Conservation (phyloP, 2,329 filamentous ascomycete species). For the Cladosporium sp. region DNA sequence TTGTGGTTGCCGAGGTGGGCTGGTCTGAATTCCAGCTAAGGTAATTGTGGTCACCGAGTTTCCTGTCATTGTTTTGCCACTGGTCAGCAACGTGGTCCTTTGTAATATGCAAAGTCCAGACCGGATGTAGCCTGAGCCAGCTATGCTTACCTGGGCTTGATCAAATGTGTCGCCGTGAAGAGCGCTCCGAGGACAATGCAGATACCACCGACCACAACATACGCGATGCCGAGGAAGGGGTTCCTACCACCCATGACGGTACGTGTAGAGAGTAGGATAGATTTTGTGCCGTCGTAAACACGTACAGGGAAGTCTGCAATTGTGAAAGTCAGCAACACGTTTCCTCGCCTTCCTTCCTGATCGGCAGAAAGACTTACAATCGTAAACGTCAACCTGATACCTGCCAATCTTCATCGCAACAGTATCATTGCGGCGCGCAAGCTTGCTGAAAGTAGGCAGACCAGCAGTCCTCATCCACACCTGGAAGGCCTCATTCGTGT, state of each 20-base stretch:
- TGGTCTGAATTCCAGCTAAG: conserved; percentile 86
- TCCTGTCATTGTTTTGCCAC: conserved; percentile 50
- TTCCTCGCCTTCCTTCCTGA: not conserved
- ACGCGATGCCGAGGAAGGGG: conserved; percentile 92
- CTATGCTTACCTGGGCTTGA: conserved; percentile 72
- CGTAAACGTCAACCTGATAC: conserved; percentile 72
- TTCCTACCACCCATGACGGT: conserved; percentile 95
- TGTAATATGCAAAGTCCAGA: not conserved
- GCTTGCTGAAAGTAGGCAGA: conserved; percentile 88
- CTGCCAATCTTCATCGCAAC: conserved; percentile 62
- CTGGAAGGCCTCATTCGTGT: conserved; percentile 79
- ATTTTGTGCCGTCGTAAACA: conserved; percentile 80
- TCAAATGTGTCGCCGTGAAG: conserved; percentile 85
- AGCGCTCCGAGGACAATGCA: conserved; percentile 84
- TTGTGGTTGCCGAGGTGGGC: conserved; percentile 52
- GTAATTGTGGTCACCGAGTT: conserved; percentile 97
- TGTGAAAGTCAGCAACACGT: not conserved
- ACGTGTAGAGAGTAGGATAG: conserved; percentile 80
- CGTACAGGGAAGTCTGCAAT: conserved; percentile 71
- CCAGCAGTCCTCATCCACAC: conserved; percentile 99
- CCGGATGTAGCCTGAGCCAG: not conserved
- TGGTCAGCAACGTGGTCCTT: conserved; percentile 7
- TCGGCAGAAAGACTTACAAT: conserved; percentile 60
- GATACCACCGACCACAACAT: conserved; percentile 87
- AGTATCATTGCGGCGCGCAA: conserved; percentile 77